A percentile compares a stretch with the other conserved stretches of the same genome.
Evolutionary conservation across 1,139 yeast species (phyloP).

Genomic region (Kodamaea ohmeri): DNA sequence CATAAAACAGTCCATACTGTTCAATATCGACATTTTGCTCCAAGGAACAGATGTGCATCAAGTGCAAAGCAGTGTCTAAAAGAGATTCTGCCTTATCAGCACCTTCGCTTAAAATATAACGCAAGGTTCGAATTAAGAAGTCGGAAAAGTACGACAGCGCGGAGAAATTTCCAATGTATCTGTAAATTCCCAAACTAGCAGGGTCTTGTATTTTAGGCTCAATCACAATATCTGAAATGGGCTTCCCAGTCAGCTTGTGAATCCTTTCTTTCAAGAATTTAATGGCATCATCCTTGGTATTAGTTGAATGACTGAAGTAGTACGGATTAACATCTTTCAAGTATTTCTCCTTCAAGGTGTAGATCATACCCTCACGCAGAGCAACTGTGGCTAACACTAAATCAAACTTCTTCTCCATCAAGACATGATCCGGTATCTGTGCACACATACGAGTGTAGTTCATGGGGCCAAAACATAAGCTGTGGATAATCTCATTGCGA

Average conservation of each 20-base stretch:
- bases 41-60: conserved; percentile 56
- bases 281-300: conserved; percentile 71
- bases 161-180: conserved; percentile 43
- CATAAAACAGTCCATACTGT: conserved; percentile 34
- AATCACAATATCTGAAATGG: conserved; percentile 45
- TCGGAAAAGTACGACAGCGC: conserved; percentile 50
- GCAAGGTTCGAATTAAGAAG: conserved; percentile 50
- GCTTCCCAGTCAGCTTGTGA: conserved; percentile 31
- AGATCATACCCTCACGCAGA: conserved; percentile 65
- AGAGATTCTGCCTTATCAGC: conserved; percentile 51
- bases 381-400: conserved; percentile 57
- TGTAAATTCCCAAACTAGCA: conserved; percentile 34
- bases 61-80: conserved; percentile 59
- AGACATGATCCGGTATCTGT: conserved; percentile 72
- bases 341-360: conserved; percentile 60
- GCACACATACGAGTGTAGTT: conserved; percentile 68
- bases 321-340: conserved; percentile 68
- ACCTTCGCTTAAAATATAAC: conserved; percentile 39
- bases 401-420: conserved; percentile 73
- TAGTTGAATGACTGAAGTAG: conserved; percentile 73
- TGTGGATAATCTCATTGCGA: conserved; percentile 71
- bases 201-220: conserved; percentile 39
- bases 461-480: conserved; percentile 70
- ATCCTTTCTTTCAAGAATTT: conserved; percentile 51
- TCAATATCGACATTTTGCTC: conserved; percentile 31